A percentile compares a stretch with the other conserved stretches of the same genome.
These are phyloP conservation scores for Orbilia oligospora DNA, from an alignment of 2,329 filamentous ascomycete genomes.

Conservation along the genomic window DNA sequence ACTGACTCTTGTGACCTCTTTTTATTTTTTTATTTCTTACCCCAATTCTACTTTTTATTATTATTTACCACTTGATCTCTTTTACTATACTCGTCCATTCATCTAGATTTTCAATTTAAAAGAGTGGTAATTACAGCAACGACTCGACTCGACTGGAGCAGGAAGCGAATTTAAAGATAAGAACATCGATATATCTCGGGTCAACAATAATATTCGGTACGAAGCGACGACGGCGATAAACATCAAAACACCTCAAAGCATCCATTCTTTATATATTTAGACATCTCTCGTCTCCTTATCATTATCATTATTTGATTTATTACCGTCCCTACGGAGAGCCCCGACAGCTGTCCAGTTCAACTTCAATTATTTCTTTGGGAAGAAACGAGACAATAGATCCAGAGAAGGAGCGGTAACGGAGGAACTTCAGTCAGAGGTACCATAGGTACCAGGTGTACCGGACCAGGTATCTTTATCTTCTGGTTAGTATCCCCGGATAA, in stretches of 20 bases:
- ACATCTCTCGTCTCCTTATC: background rate
- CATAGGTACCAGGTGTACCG: slow-evolving; percentile 26
- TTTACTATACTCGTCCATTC: background rate
- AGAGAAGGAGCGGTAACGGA: slow-evolving; percentile 37
- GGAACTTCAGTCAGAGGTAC: slow-evolving; percentile 24
- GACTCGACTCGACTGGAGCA: background rate
- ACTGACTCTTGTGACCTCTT: slow-evolving; percentile 3
- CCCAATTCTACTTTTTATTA: slow-evolving; percentile 8
- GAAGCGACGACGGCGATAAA: background rate
- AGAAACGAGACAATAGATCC: slow-evolving; percentile 8
- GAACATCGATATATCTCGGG: background rate
- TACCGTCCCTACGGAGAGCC: background rate
- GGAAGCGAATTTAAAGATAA: slow-evolving; percentile 15
- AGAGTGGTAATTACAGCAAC: background rate
- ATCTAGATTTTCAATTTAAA: background rate
- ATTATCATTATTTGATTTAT: background rate
- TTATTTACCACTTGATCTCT: background rate
- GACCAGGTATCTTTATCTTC: slow-evolving; percentile 17
- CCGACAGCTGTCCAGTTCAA: background rate
- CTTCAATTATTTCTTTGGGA: background rate
- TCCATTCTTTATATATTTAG: too few relatives aligned
- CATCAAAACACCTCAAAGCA: too few relatives aligned
- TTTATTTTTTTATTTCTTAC: background rate
- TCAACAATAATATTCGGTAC: background rate
- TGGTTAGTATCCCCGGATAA: slow-evolving; percentile 33